phyloP scores from a whole-genome alignment of 257 asterid genomes.

The Forsythia suspensa region DNA sequence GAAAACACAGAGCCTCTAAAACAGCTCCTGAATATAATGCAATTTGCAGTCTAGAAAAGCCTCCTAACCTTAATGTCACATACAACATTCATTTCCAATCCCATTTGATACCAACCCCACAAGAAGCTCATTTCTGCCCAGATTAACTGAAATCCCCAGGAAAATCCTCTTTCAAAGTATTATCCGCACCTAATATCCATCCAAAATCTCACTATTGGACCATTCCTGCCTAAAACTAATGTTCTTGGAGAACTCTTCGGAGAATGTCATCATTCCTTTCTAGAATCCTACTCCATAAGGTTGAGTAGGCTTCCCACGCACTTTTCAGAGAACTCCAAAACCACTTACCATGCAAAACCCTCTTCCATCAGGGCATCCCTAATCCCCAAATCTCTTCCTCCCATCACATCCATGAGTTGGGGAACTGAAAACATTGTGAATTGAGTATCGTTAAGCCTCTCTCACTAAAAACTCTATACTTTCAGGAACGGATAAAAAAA shows the following conservation, averaged over 20 bases:
- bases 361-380: neutral
- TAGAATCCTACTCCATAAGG: neutral
- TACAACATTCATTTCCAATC: neutral
- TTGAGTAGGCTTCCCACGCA: neutral
- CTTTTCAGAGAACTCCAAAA: neutral
- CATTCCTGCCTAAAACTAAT: neutral
- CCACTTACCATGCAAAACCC: neutral
- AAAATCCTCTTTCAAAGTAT: neutral
- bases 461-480: neutral
- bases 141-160: neutral
- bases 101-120: neutral
- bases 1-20: neutral
- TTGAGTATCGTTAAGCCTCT: neutral
- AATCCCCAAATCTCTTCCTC: neutral
- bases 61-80: neutral
- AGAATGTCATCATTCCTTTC: neutral
- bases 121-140: neutral
- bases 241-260: neutral
- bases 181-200: neutral
- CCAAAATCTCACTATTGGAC: neutral
- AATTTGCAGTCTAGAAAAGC: neutral
- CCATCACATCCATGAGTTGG: neutral
- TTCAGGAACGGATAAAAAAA: neutral
- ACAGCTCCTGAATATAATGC: neutral
- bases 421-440: neutral